Base-by-base conservation (phyloP, 1,284 basidiomycete species). In the Fereydounia khargensis region DNA sequence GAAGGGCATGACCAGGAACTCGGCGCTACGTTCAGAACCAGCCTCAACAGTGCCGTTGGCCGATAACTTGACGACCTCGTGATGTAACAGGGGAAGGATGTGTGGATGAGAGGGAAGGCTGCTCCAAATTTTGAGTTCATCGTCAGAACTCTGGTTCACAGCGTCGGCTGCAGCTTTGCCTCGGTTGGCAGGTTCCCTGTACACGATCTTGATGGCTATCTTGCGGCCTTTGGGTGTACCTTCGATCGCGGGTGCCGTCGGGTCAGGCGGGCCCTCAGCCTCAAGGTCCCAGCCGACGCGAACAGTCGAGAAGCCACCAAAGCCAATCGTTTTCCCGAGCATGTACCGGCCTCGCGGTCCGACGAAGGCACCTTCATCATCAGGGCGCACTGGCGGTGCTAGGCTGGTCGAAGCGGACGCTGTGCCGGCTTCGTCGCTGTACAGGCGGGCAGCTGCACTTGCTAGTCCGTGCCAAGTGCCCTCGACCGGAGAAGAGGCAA, bases 221-320 rank as follows among this genome's bases (percentile, higher is more conserved):
- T 43, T 43, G 28, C 62, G 42, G 2, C 48, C 50, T 23, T 33
- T 50, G 16, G 52, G 43, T 16, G 38, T 41, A 16, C 58, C 52
- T 14, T 56, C 46, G 27, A 50, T 35, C 8, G 38, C n/a, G 19
- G 57, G 49, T 28, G 49, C 47, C 6, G 49, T 39, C 1, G 45
- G 49, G n/a, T 57, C 43, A 20, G 40, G 23, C 1, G 52, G 45
- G 14, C 35, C 48, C 34, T 53, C 34, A 4, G 40, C 47, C 20
- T 52, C 46, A 10, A 63, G 37, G 37, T 68, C 68, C 59, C 51
- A 70, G 10, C 45, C 91, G 30, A 84, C 82, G 34, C 88, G 80
- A 37, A 96, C 88, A 32, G 84, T 85, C n/a, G 89, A 90, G 74
- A 91, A 91, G 7, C 85, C 88, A 6, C 92, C 91, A 42, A 83